Evolutionary conservation across 2,329 filamentous ascomycete genomes (phyloP), one percentile per base, ranked within the genome.

Genomic region (Fusarium ramigenum): DNA sequence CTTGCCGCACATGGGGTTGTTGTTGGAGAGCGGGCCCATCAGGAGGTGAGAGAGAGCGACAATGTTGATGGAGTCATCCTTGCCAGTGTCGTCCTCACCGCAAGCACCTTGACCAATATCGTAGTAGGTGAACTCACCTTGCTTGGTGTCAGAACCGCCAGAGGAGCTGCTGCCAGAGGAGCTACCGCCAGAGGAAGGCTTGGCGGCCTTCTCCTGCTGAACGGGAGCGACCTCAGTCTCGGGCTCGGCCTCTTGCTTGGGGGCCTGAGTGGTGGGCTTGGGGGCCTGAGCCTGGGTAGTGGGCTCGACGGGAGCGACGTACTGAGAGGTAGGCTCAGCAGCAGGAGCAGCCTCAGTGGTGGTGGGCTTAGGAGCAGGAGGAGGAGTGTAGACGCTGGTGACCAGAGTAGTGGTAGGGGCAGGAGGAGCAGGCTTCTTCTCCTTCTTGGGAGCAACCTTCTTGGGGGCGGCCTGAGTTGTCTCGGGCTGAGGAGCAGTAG

Each of bases 101-200:
- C 94, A 96, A 28, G 91, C 83, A 66, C 92, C 92, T 14, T 92
- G 79, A 46, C 92, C 93, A 53, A 92, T 85, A 44, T 86, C 83
- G 84, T 93, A 97, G 86, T 89, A 95, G 66, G 94, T 96, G 74
- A 94, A 86, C 56, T 95, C 88, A 69, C 93, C 93, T 1, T 79
- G 78, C 83, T 82, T 81, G 75, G 74, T 66, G 77, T 75, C 62
- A 52, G 68, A 60, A 53, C 60, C 46, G 53, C 76, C 57, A 37
- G 46, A 49, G 14, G 42, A 43, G n/a, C 42, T 43, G 23, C 42
- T 10, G 14, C 62, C 32, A 64, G 63, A 46, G 66, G 65, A 52
- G 66, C 71, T 59, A 64, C 67, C 44, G 47, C 73, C 56, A 21
- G 63, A 63, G 7, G 59, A 25, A 37, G 75, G 63, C 62, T 76